Conservation (phyloP, 2,329 filamentous ascomycete species). For the Hypocrella siamensis region DNA sequence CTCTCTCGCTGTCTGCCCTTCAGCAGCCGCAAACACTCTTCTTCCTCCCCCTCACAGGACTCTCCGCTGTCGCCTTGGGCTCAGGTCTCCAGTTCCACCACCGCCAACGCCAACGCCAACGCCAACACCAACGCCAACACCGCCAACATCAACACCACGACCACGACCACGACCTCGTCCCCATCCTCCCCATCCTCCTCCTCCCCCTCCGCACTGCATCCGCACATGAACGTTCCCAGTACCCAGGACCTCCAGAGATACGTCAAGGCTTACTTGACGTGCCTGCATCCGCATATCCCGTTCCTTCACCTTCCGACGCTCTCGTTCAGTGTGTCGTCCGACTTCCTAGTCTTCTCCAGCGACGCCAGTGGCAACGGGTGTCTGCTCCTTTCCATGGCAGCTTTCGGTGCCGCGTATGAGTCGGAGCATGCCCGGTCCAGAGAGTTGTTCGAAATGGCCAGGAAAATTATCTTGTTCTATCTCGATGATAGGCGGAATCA, state of each 20-base stretch:
- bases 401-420: conserved; percentile 74
- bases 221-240: conserved; percentile 52
- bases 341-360: conserved; percentile 44
- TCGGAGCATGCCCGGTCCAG: conserved; percentile 64
- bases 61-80: too few relatives aligned
- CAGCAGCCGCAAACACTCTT: conserved; percentile 48
- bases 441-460: conserved; percentile 80
- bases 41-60: conserved; percentile 28
- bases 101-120: too few relatives aligned
- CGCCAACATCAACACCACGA: too few relatives aligned
- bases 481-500: conserved; percentile 81
- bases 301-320: conserved; percentile 86
- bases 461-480: conserved; percentile 89
- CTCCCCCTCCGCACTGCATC: conserved; percentile 34
- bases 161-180: conserved; percentile 23
- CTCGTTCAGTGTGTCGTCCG: conserved; percentile 68
- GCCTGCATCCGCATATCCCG: conserved; percentile 89
- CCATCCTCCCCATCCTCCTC: conserved; percentile 39
- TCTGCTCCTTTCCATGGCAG: conserved; percentile 67
- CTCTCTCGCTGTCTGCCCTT: conserved; percentile 41
- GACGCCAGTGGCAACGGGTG: conserved; percentile 68
- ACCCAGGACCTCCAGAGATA: conserved; percentile 80
- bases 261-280: conserved; percentile 76
- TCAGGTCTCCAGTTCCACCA: too few relatives aligned
- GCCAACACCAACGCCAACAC: too few relatives aligned